These are phyloP conservation scores for Myriosclerotinia scirpicola DNA, from an alignment of 2,329 filamentous ascomycete genomes.

Conservation along the genomic window DNA sequence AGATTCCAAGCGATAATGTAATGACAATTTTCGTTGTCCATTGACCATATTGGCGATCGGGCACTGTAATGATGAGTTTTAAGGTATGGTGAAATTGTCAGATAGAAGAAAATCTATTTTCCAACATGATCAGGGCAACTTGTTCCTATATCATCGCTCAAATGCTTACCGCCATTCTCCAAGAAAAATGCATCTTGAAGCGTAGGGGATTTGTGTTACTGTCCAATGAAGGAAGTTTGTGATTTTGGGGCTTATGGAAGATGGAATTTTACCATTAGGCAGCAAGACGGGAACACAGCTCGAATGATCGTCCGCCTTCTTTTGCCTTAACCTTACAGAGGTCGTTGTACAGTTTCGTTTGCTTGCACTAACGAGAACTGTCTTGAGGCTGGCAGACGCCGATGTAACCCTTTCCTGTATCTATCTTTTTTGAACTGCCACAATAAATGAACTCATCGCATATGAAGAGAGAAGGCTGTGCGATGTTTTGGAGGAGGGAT, in stretches of 20 bases:
- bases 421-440: not conserved
- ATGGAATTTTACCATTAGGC: conserved; percentile 12
- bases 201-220: not conserved
- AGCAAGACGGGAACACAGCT: conserved; percentile 8
- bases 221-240: not conserved
- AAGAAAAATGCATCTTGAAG: not conserved
- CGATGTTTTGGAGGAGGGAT: not conserved
- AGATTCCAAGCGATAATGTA: not conserved
- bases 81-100: not conserved
- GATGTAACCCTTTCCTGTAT: conserved; percentile 15
- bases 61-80: not conserved
- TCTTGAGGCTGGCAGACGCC: conserved; percentile 10
- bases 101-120: conserved; percentile 17
- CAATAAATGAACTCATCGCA: not conserved
- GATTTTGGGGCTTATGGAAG: not conserved
- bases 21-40: not conserved
- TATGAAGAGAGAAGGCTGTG: conserved; percentile 10
- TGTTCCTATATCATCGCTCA: conserved; percentile 22
- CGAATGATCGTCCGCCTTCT: conserved; percentile 7
- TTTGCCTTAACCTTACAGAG: not conserved
- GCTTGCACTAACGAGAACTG: conserved; percentile 1
- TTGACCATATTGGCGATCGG: not conserved
- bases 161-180: conserved; percentile 5
- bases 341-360: not conserved
- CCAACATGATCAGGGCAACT: conserved; percentile 20